Base-by-base conservation (phyloP, 129 eudicot genomes). In the Lonicera japonica region DNA sequence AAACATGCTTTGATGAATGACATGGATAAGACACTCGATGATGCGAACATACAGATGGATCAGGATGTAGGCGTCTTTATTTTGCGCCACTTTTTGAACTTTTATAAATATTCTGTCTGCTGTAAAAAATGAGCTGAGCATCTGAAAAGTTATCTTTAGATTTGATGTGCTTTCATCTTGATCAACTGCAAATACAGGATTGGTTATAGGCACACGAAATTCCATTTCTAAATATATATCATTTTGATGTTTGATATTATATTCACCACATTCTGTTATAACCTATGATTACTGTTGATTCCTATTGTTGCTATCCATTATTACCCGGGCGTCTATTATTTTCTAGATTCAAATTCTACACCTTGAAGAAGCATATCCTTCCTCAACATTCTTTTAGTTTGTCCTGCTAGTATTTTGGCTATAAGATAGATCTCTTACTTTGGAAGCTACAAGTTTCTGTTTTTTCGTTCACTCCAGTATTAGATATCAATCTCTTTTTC, bases 1-100 rank as follows among this genome's bases (percentile, higher is more conserved):
- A 91, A 91, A 61, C 97, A 91, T 66, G 82, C 97, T 65, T 71
- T 91, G 79, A 86, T 86, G 87, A 79, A 77, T 73, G 97, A 91
- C 70, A 55, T 91, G 86, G 97, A 82, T 54, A 91, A 91, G 70
- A 79, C 94, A 0, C 97, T 91, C 60, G 97, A 87, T 73, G 90
- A 84, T 65, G 95, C 86, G 64, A 91, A 84, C 64, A 77, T 91
- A 64, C 97, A 91, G 70, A 91, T 80, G 90, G 95, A 91, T 71
- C 97, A 91, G 70, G 97, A 91, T 67, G 97, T 91, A 68, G 68
- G 97, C 81, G 34, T 66, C 63, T 63, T 65, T 80, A 60, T 55
- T 8, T 71, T 41, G 34, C 11, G 20, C 40, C 56, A 14, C 21
- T 54, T 20, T 18, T 1, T 43, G 16, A 43, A 8, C 50, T 46